Percentiles rank a stretch among this genome's conserved stretches.
Conservation (phyloP, 495 filamentous ascomycete genomes). For the Aspergillus wentii region DNA sequence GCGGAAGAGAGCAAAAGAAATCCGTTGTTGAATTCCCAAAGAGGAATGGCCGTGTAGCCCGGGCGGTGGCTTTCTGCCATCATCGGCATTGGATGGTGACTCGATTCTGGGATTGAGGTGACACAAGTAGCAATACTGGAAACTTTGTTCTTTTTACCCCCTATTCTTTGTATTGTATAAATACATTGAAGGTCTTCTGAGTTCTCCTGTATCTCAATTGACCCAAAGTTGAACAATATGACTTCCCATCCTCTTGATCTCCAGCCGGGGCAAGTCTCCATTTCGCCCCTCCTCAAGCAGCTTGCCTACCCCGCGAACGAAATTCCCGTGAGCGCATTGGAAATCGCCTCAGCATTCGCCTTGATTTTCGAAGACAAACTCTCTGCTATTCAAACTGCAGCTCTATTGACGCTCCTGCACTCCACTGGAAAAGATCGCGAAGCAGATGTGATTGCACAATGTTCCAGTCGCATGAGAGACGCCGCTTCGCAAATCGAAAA, state of each 20-base stretch:
- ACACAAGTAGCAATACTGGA: no score
- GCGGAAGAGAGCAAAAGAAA: slow-evolving; percentile 8
- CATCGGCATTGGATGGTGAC: no score
- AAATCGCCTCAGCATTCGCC: slow-evolving; percentile 83
- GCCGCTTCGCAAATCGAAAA: slow-evolving; percentile 64
- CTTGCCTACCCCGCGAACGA: slow-evolving; percentile 64
- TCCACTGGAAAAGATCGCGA: slow-evolving; percentile 76
- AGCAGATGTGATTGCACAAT: slow-evolving; percentile 75
- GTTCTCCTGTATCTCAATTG: neutral
- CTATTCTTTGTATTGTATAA: no score
- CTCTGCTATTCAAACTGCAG: slow-evolving; percentile 75
- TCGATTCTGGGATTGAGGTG: no score
- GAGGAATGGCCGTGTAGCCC: slow-evolving; percentile 5
- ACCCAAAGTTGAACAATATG: slow-evolving; percentile 10
- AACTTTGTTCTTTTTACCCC: no score
- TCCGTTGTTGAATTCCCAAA: slow-evolving; percentile 14
- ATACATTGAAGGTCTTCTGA: slow-evolving; percentile 1
- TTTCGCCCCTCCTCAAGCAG: slow-evolving; percentile 74
- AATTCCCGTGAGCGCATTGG: slow-evolving; percentile 59
- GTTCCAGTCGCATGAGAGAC: slow-evolving; percentile 62
- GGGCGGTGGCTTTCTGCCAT: slow-evolving; percentile 29
- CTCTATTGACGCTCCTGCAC: slow-evolving; percentile 81
- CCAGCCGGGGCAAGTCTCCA: slow-evolving; percentile 52
- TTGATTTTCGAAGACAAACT: slow-evolving; percentile 83
- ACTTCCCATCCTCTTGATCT: slow-evolving; percentile 12